These are phyloP conservation scores for Populus pruinosa DNA, from an alignment of 345 rosid species.

Conservation along the genomic window DNA sequence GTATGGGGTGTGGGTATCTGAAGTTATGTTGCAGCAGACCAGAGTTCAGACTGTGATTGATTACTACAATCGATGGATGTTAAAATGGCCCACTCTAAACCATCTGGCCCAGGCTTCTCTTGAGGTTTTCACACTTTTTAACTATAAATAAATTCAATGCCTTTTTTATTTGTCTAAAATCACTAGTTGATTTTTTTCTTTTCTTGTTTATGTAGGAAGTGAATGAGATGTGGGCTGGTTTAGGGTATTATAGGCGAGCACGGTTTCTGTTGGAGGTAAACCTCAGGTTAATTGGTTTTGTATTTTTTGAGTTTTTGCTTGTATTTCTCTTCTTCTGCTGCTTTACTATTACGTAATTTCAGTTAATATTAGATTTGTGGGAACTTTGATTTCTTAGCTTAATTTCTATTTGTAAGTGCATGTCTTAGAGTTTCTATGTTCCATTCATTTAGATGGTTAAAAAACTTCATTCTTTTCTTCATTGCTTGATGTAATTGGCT, in stretches of 20 bases:
- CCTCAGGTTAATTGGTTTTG: background rate
- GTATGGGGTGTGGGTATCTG: constrained; percentile 93
- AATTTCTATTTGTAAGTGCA: background rate
- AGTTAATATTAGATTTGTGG: background rate
- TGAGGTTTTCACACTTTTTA: constrained; percentile 36
- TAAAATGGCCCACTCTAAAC: constrained; percentile 74
- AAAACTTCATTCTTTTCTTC: background rate
- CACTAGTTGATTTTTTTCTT: background rate
- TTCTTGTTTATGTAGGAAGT: constrained; percentile 60
- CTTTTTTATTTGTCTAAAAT: background rate
- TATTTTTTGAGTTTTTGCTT: background rate
- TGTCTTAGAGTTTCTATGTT: background rate
- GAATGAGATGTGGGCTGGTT: constrained; percentile 96
- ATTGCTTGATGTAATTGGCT: background rate
- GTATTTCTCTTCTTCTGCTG: background rate
- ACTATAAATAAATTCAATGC: background rate
- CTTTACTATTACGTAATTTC: background rate
- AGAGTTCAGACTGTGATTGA: constrained; percentile 88
- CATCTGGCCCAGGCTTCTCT: constrained; percentile 80
- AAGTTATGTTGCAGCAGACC: constrained; percentile 94
- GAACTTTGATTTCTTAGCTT: background rate
- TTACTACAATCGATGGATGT: constrained; percentile 90
- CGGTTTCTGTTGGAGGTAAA: constrained; percentile 86
- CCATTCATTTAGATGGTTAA: background rate
- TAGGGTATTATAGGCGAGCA: constrained; percentile 89